These are phyloP conservation scores for Priceomyces medius DNA, from an alignment of 805 yeast species.

Conservation along the genomic window DNA sequence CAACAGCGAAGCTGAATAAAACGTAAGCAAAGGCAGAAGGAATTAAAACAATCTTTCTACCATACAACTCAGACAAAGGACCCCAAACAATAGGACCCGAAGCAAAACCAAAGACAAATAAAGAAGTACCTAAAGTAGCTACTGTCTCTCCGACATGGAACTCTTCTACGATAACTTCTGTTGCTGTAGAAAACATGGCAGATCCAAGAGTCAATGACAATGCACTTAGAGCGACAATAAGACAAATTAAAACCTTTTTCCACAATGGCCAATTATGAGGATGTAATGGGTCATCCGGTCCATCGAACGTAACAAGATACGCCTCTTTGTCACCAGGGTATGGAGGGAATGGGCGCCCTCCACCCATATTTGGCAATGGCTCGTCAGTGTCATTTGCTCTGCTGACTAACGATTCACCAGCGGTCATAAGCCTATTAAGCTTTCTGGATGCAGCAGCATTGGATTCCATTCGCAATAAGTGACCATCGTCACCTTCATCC, in stretches of 20 bases:
- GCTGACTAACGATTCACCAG: constrained; percentile 18
- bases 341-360: constrained; percentile 11
- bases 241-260: constrained; percentile 21
- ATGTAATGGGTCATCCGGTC: constrained; percentile 17
- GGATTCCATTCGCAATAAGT: constrained; percentile 18
- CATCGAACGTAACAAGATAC: constrained; percentile 15
- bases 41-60: constrained; percentile 63
- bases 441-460: constrained; percentile 16
- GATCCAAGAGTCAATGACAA: constrained; percentile 47
- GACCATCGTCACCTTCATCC: constrained; percentile 8
- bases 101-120: constrained; percentile 82
- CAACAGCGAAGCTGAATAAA: constrained; percentile 54
- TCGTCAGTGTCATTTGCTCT: constrained; percentile 23
- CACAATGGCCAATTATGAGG: constrained; percentile 36
- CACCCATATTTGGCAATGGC: constrained; percentile 19
- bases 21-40: constrained; percentile 41
- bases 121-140: constrained; percentile 68
- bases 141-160: constrained; percentile 63
- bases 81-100: constrained; percentile 85
- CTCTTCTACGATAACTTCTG: constrained; percentile 41
- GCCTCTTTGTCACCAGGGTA: constrained; percentile 5
- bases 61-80: constrained; percentile 77
- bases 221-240: constrained; percentile 46
- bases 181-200: constrained; percentile 66
- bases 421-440: constrained; percentile 19